Evolutionary conservation across 495 filamentous ascomycete species (phyloP), one percentile per base, ranked within the genome.

Genomic region (Talaromyces adpressus): DNA sequence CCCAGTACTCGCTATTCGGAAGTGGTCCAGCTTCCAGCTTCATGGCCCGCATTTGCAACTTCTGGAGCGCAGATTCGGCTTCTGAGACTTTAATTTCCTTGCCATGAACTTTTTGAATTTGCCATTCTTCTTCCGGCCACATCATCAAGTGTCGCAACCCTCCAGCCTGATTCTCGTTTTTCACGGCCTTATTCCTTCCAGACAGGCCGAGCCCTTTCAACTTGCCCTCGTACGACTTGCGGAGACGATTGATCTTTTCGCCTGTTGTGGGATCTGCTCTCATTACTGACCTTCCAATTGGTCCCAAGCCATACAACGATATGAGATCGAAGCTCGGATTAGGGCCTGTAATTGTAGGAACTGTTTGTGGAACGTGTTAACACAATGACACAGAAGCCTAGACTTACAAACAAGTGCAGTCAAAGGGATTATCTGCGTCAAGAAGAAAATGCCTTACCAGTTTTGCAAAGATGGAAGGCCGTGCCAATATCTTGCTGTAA

Each of bases 151-250:
- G 72, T 59, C 74, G 65, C 34, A 81, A 67, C 61, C 77, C 78
- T 51, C 75, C 75, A 29, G 76, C 71, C 49, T 70, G 70, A 25
- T 72, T 67, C 18, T 82, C 79, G 54, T 81, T 71, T 65, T 85
- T 84, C 36, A 82, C 74, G 1, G 84, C 73, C 62, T 86, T 86
- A 63, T 87, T 86, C 59, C 82, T 83, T 23, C 89, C 89, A 25
- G 87, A 79, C 23, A 91, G 72, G 23, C 79, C 80, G 22, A 89
- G 66, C 7, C 75, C 76, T 67, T 87, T 87, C 67, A 90, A 76
- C 67, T 89, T 85, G 57, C 85, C 84, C 68, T 91, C 87, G 71
- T 91, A 91, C 16, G 87, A 89, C 70, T 91, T 91, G 62, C 89
- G 77, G 34, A 91, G 77, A 66, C 86, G 85, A 68, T 90, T 90